Evolutionary conservation across 2,329 filamentous ascomycete species (phyloP).

Genomic region (Diaporthe sp.): DNA sequence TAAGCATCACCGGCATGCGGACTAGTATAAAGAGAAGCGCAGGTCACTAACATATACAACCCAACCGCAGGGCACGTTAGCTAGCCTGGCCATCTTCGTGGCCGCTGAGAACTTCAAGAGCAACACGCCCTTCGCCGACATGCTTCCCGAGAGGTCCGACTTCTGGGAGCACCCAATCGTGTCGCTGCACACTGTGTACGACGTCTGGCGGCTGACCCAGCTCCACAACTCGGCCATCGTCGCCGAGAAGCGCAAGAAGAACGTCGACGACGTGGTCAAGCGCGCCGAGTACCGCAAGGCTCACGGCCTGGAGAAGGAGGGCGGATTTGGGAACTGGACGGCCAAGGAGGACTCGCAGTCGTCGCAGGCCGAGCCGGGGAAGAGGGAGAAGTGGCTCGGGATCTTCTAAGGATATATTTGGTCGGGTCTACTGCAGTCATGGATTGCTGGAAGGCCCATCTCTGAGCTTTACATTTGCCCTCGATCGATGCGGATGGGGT

Average conservation of each 20-base stretch:
- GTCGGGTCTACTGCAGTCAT: background rate
- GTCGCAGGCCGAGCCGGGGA: constrained; percentile 49
- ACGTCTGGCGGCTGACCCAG: constrained; percentile 83
- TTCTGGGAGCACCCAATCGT: constrained; percentile 78
- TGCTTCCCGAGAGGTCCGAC: constrained; percentile 79
- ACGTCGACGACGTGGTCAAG: constrained; percentile 89
- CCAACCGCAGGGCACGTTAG: constrained; percentile 70
- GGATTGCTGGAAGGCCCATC: background rate
- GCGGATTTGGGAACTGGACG: constrained; percentile 58
- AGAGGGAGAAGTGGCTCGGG: constrained; percentile 73
- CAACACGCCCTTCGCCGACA: constrained; percentile 82
- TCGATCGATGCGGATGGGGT: background rate
- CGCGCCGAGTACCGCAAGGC: constrained; percentile 86
- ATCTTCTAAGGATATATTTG: constrained; percentile 70
- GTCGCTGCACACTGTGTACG: constrained; percentile 73
- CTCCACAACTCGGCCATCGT: constrained; percentile 77
- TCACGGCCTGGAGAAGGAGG: constrained; percentile 80
- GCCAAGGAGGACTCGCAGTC: constrained; percentile 40
- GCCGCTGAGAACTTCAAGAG: constrained; percentile 83
- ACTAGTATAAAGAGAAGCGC: background rate
- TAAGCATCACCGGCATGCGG: constrained; percentile 50
- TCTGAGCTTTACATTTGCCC: background rate
- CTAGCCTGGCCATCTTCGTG: constrained; percentile 77
- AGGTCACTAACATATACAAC: constrained; percentile 9
- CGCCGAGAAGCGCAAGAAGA: constrained; percentile 77